Percentiles rank a stretch among this genome's conserved stretches.
Conservation (phyloP, 2,329 filamentous ascomycete genomes). For the Ciborinia camelliae region DNA sequence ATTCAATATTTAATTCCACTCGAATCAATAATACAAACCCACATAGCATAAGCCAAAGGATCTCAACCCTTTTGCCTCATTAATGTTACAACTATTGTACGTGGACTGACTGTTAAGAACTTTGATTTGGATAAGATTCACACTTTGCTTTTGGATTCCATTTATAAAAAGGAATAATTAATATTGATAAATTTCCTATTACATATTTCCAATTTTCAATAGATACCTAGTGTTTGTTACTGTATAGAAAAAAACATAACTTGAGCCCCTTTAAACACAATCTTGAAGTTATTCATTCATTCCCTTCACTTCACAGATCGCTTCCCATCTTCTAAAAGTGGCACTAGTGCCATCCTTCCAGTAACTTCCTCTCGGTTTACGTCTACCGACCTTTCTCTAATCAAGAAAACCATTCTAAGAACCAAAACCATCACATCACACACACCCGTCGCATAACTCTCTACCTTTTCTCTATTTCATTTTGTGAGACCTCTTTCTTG, state of each 20-base stretch:
- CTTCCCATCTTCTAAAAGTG: constrained; percentile 20
- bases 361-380: constrained; percentile 14
- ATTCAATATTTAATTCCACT: neutral
- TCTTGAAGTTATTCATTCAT: neutral
- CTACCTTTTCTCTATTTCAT: constrained; percentile 3
- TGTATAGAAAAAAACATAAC: too few relatives aligned
- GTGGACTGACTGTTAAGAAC: too few relatives aligned
- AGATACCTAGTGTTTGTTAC: too few relatives aligned
- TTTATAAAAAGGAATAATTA: neutral
- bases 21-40: too few relatives aligned
- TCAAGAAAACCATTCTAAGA: constrained; percentile 15
- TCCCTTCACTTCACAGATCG: constrained; percentile 12
- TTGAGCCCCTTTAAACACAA: neutral
- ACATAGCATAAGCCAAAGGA: constrained; percentile 5
- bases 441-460: constrained; percentile 16
- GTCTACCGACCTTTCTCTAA: constrained; percentile 8
- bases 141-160: too few relatives aligned
- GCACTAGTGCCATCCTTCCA: constrained; percentile 19
- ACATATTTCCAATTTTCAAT: too few relatives aligned
- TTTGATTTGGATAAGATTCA: too few relatives aligned
- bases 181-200: neutral
- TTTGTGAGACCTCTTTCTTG: constrained; percentile 6
- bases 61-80: neutral
- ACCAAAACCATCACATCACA: constrained; percentile 7
- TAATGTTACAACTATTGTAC: too few relatives aligned